Evolutionary conservation across 192 early-diverging fungal species (phyloP), one percentile per base, ranked within the genome.

Genomic region (Linnemannia schmuckeri): DNA sequence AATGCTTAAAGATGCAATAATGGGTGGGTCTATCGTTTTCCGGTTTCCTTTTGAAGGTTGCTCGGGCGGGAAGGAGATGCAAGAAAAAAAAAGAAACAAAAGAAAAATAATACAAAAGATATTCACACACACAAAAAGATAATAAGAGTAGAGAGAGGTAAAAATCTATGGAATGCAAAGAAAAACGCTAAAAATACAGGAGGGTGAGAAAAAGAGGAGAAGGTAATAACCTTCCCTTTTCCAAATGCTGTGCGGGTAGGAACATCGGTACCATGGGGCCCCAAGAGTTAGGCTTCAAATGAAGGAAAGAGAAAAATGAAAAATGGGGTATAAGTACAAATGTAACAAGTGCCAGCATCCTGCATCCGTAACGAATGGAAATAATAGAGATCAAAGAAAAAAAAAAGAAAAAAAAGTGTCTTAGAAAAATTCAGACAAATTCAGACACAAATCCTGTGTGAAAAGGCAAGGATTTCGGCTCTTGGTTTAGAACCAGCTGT

Each of bases 401-500:
- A 74, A 79, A 55, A 73, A 35, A 70, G 30, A 71, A 44, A 76
- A 77, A 72, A 61, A 37, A 82, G 49, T 35, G 72, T 66, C 52
- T 66, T 44, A 41, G 27, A 47, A 13, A 54, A 38, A 35, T 40
- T n/a, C n/a, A n/a, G n/a, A n/a, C n/a, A n/a, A n/a, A n/a, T n/a
- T 38, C 49, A 18, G 46, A 78, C 47, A 17, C 42, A 69, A 78
- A 37, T 52, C 49, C 49, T 20, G 49, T 17, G 15, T 18, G 15
- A 22, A 4, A 17, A 52, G 18, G 49, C 12, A n/a, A 8, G 17
- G 33, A 22, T 57, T 12, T 44, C 57, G 52, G 17, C 18, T 52
- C 42, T 18, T n/a, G 40, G 24, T 37, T 82, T 93, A 94, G 91
- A 94, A 94, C 93, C 93, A 94, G 92, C 93, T 94, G 88, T 91